These are phyloP conservation scores for Blastomyces parvus DNA, from an alignment of 2,329 filamentous ascomycete species.

Conservation along the genomic window DNA sequence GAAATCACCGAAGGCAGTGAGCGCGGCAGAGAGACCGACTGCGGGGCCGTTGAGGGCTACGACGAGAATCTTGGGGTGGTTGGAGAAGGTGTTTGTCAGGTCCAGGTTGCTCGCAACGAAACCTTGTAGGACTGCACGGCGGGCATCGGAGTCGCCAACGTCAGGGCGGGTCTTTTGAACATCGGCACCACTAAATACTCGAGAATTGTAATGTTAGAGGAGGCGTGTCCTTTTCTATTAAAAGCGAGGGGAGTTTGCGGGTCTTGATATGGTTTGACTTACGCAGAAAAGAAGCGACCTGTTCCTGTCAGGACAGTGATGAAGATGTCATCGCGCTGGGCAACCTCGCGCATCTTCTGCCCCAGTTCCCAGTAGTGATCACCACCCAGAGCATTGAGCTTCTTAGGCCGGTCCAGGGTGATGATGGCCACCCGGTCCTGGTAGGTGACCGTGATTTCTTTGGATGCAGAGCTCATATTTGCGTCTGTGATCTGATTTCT, in stretches of 20 bases:
- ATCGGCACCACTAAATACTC: conserved; percentile 59
- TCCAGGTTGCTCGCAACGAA: conserved; percentile 85
- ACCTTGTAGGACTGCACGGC: conserved; percentile 53
- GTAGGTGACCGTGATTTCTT: conserved; percentile 50
- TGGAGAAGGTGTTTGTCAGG: conserved; percentile 81
- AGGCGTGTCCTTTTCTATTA: background rate
- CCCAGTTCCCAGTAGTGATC: conserved; percentile 70
- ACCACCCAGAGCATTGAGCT: conserved; percentile 72
- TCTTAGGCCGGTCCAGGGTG: conserved; percentile 73
- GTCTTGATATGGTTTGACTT: conserved; percentile 26
- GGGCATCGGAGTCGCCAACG: conserved; percentile 34
- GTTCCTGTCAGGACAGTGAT: conserved; percentile 78
- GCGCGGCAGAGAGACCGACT: conserved; percentile 75
- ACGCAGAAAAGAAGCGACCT: conserved; percentile 82
- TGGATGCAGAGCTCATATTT: conserved; percentile 1
- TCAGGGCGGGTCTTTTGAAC: conserved; percentile 49
- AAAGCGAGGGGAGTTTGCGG: background rate
- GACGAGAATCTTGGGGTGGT: conserved; percentile 87
- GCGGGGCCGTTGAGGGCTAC: conserved; percentile 86
- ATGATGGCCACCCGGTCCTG: conserved; percentile 67
- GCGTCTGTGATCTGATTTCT: background rate
- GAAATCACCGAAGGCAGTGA: conserved; percentile 80
- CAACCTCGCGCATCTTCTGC: conserved; percentile 64
- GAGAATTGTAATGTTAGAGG: background rate
- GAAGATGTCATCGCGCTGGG: conserved; percentile 65